Conservation (phyloP, 163 green algal genomes). For the Prototheca wickerhamii region DNA sequence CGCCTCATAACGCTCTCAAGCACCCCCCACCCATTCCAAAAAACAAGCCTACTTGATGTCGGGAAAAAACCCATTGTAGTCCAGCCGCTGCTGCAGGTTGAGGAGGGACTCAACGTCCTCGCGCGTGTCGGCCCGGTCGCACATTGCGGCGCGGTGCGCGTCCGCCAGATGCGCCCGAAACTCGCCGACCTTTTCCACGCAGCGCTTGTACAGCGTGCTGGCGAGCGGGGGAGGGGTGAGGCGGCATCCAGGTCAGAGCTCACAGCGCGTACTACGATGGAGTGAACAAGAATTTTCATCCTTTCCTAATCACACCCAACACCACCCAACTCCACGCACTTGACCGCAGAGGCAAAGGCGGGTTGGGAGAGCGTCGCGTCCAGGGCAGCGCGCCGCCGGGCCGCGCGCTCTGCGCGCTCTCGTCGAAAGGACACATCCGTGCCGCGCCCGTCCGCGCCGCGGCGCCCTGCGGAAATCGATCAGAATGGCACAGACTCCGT, state of each 20-base stretch:
- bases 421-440: background rate
- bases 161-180: conserved; percentile 31
- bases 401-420: conserved; percentile 3
- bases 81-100: conserved; percentile 42
- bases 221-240: background rate
- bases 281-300: too few relatives aligned
- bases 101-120: conserved; percentile 50
- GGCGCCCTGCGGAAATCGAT: too few relatives aligned
- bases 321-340: conserved; percentile 1
- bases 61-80: conserved; percentile 38
- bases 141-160: conserved; percentile 27
- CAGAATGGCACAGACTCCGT: too few relatives aligned
- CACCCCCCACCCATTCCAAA: too few relatives aligned
- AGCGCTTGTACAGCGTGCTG: conserved; percentile 23
- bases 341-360: conserved; percentile 6
- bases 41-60: background rate
- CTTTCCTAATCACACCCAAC: too few relatives aligned
- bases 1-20: too few relatives aligned
- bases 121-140: conserved; percentile 25
- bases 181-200: conserved; percentile 20
- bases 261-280: too few relatives aligned
- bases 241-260: too few relatives aligned
- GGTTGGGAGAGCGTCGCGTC: conserved; percentile 13
- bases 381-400: conserved; percentile 10
- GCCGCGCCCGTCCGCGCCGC: conserved; percentile 4